Evolutionary conservation across 352 stramenopile species (phyloP).

Genomic region (Globisporangium barbulae): DNA sequence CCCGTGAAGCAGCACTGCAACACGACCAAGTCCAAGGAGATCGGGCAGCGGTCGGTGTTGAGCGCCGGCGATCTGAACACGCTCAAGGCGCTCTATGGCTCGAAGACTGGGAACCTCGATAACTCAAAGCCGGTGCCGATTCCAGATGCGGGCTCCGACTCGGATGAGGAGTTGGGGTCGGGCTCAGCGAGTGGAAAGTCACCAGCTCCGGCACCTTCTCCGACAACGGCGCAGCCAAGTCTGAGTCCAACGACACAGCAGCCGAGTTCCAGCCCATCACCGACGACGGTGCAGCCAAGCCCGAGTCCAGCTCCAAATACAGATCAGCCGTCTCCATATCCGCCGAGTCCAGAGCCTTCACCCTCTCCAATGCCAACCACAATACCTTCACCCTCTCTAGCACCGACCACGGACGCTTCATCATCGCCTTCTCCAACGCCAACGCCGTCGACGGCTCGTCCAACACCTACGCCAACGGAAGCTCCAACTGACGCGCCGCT

Average conservation of each 20-base stretch:
- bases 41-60: slow-evolving; percentile 50
- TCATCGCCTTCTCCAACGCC: not conserved
- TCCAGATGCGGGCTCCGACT: slow-evolving; percentile 5
- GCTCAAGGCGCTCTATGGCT: slow-evolving; percentile 62
- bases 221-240: not conserved
- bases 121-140: slow-evolving; percentile 31
- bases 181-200: slow-evolving; percentile 3
- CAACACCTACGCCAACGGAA: slow-evolving; percentile 5
- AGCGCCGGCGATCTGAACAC: slow-evolving; percentile 61
- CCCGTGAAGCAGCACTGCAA: slow-evolving; percentile 69
- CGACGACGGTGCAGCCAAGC: not conserved
- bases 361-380: not conserved
- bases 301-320: not conserved
- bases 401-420: not conserved
- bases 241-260: not conserved
- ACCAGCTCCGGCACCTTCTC: slow-evolving; percentile 21
- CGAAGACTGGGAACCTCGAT: slow-evolving; percentile 25
- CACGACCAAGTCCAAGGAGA: slow-evolving; percentile 52
- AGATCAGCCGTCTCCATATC: slow-evolving; percentile 10
- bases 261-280: not conserved
- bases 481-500: slow-evolving; percentile 12
- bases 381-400: slow-evolving; percentile 4
- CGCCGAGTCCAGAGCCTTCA: not conserved
- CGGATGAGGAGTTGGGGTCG: not conserved
- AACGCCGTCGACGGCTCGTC: not conserved